Percentiles rank a stretch among this genome's conserved stretches.
Evolutionary conservation across 2,329 filamentous ascomycete species (phyloP).

Genomic region (Tolypocladium amazonense): DNA sequence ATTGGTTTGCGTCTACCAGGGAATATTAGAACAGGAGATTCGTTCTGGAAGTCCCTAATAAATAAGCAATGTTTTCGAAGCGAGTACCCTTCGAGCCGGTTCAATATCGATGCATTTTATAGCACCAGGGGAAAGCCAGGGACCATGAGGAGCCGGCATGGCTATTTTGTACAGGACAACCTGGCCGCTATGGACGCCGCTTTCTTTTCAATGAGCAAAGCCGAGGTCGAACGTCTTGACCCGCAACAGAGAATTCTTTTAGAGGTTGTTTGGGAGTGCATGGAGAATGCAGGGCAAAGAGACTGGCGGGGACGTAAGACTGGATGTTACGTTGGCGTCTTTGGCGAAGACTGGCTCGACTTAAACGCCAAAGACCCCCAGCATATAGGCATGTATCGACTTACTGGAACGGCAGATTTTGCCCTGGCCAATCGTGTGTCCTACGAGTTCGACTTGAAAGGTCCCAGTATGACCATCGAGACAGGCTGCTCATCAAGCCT

Average conservation of each 20-base stretch:
- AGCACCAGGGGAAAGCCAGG: conserved; percentile 4
- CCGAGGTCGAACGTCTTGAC: conserved; percentile 17
- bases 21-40: conserved; percentile 21
- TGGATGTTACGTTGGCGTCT: conserved; percentile 7
- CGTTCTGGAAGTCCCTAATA: conserved; percentile 27
- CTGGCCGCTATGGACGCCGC: conserved; percentile 12
- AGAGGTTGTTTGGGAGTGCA: conserved; percentile 13
- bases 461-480: conserved; percentile 16
- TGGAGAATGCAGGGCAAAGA: conserved; percentile 5
- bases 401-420: conserved; percentile 13
- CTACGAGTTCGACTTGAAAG: conserved; percentile 18
- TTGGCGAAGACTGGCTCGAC: conserved; percentile 6
- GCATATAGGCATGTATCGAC: conserved; percentile 4
- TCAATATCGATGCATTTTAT: conserved; percentile 7
- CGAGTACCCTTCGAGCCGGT: conserved; percentile 5
- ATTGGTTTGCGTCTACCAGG: conserved; percentile 30
- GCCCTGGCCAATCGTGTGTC: conserved; percentile 17
- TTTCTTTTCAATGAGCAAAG: conserved; percentile 12
- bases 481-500: conserved; percentile 21
- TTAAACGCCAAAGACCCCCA: conserved; percentile 3
- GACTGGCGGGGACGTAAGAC: not conserved
- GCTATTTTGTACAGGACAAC: conserved; percentile 14
- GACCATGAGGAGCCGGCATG: conserved; percentile 3
- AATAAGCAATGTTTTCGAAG: conserved; percentile 4
- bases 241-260: conserved; percentile 20